Evolutionary conservation across 495 filamentous ascomycete genomes (phyloP).

Genomic region (Polyplosphaeria fusca): DNA sequence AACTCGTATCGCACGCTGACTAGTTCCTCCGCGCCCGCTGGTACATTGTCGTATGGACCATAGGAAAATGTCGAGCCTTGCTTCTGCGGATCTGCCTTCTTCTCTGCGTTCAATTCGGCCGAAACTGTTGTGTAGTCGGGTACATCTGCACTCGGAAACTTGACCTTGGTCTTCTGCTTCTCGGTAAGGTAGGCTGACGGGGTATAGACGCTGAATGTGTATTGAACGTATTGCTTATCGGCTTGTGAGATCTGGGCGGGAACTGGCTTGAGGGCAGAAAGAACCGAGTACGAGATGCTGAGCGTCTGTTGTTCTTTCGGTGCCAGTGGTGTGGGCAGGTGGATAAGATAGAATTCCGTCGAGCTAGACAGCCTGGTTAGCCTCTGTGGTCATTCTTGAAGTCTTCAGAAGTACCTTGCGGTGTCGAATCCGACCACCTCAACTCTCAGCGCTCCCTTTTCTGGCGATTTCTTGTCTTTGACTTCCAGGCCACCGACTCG

Average conservation of each 20-base stretch:
- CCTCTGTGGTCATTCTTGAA: not conserved
- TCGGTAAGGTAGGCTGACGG: constrained; percentile 76
- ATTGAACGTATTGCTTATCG: constrained; percentile 81
- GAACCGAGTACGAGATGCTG: constrained; percentile 76
- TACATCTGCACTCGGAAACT: constrained; percentile 72
- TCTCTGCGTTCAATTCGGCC: constrained; percentile 53
- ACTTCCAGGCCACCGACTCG: constrained; percentile 85
- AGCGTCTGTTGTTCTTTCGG: constrained; percentile 77
- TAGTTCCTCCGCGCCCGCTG: constrained; percentile 68
- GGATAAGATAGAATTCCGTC: constrained; percentile 79
- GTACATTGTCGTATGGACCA: constrained; percentile 78
- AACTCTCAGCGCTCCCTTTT: constrained; percentile 62
- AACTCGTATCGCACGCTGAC: constrained; percentile 88
- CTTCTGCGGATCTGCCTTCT: constrained; percentile 69
- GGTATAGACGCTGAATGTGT: constrained; percentile 77
- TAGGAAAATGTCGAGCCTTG: constrained; percentile 85
- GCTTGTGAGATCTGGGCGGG: constrained; percentile 75
- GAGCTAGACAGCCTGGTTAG: constrained; percentile 49
- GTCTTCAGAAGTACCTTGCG: constrained; percentile 49
- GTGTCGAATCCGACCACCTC: constrained; percentile 63
- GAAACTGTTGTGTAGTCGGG: constrained; percentile 79
- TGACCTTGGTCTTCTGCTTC: constrained; percentile 96
- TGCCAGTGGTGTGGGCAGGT: constrained; percentile 68
- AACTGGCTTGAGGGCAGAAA: constrained; percentile 70
- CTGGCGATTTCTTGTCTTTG: constrained; percentile 77